Evolutionary conservation across 2,329 filamentous ascomycete species (phyloP).

Genomic region (Xylaria sp.): DNA sequence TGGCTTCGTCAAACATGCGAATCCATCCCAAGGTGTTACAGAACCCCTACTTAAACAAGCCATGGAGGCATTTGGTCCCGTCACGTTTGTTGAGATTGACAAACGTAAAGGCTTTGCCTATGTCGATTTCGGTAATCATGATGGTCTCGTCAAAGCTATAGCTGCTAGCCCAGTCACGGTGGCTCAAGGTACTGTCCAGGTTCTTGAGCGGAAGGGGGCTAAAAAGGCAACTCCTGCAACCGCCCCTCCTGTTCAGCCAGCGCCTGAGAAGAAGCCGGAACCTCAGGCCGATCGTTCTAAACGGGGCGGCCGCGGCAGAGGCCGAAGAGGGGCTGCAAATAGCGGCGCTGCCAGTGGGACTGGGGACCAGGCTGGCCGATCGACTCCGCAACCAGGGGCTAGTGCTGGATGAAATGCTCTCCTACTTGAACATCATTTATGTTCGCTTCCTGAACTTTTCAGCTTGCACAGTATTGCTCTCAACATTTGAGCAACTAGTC

Average conservation of each 20-base stretch:
- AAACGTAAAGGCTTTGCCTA: slow-evolving; percentile 96
- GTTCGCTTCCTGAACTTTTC: background rate
- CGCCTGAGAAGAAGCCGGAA: slow-evolving; percentile 43
- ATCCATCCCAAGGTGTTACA: slow-evolving; percentile 90
- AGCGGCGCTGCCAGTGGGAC: slow-evolving; percentile 21
- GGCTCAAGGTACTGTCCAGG: slow-evolving; percentile 86
- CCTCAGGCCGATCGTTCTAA: slow-evolving; percentile 46
- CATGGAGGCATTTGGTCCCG: slow-evolving; percentile 77
- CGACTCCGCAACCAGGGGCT: slow-evolving; percentile 31
- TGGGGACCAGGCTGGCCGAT: slow-evolving; percentile 28
- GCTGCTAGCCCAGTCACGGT: slow-evolving; percentile 83
- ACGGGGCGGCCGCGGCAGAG: slow-evolving; percentile 48
- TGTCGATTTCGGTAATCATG: slow-evolving; percentile 83
- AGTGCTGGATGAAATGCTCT: slow-evolving; percentile 36
- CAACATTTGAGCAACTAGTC: background rate
- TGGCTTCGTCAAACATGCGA: slow-evolving; percentile 84
- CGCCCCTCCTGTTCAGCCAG: slow-evolving; percentile 36
- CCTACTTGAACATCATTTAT: background rate
- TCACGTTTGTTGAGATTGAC: slow-evolving; percentile 89
- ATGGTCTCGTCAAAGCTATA: slow-evolving; percentile 80
- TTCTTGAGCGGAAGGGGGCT: slow-evolving; percentile 81
- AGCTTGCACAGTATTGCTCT: background rate
- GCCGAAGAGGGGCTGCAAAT: slow-evolving; percentile 45
- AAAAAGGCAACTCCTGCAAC: slow-evolving; percentile 46
- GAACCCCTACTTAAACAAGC: slow-evolving; percentile 81